phyloP scores from a whole-genome alignment of 2,329 filamentous ascomycete species.

The Tolypocladium ophioglossoides region DNA sequence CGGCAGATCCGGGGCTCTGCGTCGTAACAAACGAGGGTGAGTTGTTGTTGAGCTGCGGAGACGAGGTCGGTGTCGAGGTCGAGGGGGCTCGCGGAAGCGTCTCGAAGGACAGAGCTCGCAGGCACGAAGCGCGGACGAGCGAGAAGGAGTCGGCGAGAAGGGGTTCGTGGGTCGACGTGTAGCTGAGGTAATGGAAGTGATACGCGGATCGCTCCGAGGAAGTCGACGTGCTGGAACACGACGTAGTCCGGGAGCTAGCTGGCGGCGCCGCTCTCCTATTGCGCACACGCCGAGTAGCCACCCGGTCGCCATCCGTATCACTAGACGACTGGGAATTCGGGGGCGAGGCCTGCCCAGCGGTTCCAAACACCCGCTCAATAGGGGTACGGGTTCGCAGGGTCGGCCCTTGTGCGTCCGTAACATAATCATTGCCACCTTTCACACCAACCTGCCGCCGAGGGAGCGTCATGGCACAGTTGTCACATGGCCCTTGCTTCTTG shows the following conservation, averaged over 20 bases:
- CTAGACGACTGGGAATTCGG: slow-evolving; percentile 42
- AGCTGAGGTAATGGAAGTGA: slow-evolving; percentile 56
- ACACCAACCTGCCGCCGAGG: slow-evolving; percentile 28
- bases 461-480: slow-evolving; percentile 58
- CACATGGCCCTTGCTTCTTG: slow-evolving; percentile 52
- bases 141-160: slow-evolving; percentile 51
- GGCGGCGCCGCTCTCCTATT: slow-evolving; percentile 33
- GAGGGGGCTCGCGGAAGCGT: slow-evolving; percentile 48
- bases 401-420: slow-evolving; percentile 35
- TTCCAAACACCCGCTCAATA: slow-evolving; percentile 46
- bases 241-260: slow-evolving; percentile 31
- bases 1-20: slow-evolving; percentile 40
- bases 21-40: slow-evolving; percentile 43
- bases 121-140: slow-evolving; percentile 54
- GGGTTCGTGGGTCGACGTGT: slow-evolving; percentile 58
- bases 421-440: slow-evolving; percentile 14
- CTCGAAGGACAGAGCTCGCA: slow-evolving; percentile 57
- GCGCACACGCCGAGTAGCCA: slow-evolving; percentile 24
- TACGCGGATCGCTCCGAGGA: slow-evolving; percentile 31
- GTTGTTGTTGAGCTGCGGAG: slow-evolving; percentile 21
- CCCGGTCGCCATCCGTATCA: slow-evolving; percentile 41
- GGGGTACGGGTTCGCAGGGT: slow-evolving; percentile 51
- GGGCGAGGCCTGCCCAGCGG: slow-evolving; percentile 35
- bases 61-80: slow-evolving; percentile 26
- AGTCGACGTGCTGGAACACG: slow-evolving; percentile 43